Evolutionary conservation across 1,284 basidiomycete genomes (phyloP).

Genomic region (Fomitopsis schrenkii): DNA sequence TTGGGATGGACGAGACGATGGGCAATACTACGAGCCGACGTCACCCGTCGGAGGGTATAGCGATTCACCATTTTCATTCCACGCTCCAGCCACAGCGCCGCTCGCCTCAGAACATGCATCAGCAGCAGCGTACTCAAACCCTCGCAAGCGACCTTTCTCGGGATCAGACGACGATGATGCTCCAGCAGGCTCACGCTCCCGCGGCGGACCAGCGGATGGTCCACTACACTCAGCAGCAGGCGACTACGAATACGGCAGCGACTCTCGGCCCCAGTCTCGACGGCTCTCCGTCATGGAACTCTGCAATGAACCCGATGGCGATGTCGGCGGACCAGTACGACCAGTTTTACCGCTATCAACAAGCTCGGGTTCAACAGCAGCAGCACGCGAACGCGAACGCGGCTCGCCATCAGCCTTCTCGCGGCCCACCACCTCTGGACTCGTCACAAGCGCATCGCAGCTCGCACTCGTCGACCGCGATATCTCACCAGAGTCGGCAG

Average conservation of each 20-base stretch:
- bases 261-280: slow-evolving; percentile 71
- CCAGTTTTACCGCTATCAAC: slow-evolving; percentile 25
- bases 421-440: slow-evolving; percentile 45
- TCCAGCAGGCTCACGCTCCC: slow-evolving; percentile 25
- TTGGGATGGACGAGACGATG: slow-evolving; percentile 18
- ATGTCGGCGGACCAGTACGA: slow-evolving; percentile 24
- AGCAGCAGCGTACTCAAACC: slow-evolving; percentile 28
- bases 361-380: slow-evolving; percentile 14
- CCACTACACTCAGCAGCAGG: slow-evolving; percentile 12
- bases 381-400: slow-evolving; percentile 9
- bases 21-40: slow-evolving; percentile 13
- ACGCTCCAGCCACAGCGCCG: slow-evolving; percentile 48
- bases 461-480: slow-evolving; percentile 44
- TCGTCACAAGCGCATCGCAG: slow-evolving; percentile 40
- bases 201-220: slow-evolving; percentile 21
- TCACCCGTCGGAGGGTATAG: slow-evolving; percentile 22
- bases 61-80: slow-evolving; percentile 78
- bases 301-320: slow-evolving; percentile 58
- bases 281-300: slow-evolving; percentile 81
- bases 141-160: slow-evolving; percentile 62
- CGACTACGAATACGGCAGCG: slow-evolving; percentile 55
- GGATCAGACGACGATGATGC: slow-evolving; percentile 42
- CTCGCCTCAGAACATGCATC: slow-evolving; percentile 34
- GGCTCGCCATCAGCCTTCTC: slow-evolving; percentile 29
- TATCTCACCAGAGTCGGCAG: background rate